Evolutionary conservation across 495 filamentous ascomycete species (phyloP).

Genomic region (Physcia stellaris): DNA sequence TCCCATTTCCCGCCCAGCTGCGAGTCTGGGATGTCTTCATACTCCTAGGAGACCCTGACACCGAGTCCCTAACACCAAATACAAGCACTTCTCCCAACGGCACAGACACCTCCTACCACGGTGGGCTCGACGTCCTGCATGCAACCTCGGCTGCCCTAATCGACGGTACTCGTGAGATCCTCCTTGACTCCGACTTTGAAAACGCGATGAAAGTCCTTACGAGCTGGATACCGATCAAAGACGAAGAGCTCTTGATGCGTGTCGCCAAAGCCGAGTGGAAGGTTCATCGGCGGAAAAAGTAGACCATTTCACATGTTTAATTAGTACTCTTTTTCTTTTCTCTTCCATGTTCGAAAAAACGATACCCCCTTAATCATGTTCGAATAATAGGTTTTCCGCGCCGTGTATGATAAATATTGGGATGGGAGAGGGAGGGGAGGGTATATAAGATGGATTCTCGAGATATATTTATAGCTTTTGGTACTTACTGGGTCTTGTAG

Average conservation of each 20-base stretch:
- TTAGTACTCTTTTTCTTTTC: too few relatives aligned
- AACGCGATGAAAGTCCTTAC: conserved; percentile 97
- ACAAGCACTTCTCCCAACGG: background rate
- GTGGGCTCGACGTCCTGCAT: conserved; percentile 78
- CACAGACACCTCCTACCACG: conserved; percentile 30
- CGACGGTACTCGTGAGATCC: conserved; percentile 78
- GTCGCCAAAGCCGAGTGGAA: conserved; percentile 91
- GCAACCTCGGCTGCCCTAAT: conserved; percentile 84
- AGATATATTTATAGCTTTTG: too few relatives aligned
- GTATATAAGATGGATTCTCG: too few relatives aligned
- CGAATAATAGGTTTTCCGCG: too few relatives aligned
- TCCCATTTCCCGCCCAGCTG: conserved; percentile 94
- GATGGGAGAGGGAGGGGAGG: too few relatives aligned
- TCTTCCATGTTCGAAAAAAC: too few relatives aligned
- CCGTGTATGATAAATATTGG: too few relatives aligned
- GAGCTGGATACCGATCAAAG: conserved; percentile 87
- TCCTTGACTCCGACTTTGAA: conserved; percentile 92
- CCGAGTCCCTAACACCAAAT: conserved; percentile 7
- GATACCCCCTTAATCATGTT: too few relatives aligned
- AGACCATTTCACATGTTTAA: background rate
- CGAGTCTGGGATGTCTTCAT: conserved; percentile 98
- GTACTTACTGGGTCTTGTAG: too few relatives aligned
- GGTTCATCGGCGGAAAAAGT: conserved; percentile 42
- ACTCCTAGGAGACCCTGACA: conserved; percentile 68
- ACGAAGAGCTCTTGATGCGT: conserved; percentile 88